Conservation (phyloP, 2,329 filamentous ascomycete genomes). For the Diaporthe sp. region DNA sequence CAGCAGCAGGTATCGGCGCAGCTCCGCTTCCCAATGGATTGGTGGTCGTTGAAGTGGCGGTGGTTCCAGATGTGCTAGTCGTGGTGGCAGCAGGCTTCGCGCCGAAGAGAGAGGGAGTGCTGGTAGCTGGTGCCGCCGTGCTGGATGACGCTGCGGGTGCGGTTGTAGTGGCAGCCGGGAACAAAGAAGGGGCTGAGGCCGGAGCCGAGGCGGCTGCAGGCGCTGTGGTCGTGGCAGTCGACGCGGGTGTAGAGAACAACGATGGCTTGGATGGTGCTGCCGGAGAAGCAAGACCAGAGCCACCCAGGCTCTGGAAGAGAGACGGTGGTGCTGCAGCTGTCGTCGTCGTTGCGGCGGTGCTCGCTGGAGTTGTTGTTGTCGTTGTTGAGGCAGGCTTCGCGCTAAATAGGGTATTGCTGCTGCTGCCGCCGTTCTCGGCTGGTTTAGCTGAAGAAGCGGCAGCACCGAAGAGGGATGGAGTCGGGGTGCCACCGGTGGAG, state of each 20-base stretch:
- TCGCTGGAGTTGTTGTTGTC: slow-evolving; percentile 47
- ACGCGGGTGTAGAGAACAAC: slow-evolving; percentile 45
- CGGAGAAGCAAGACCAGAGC: slow-evolving; percentile 32
- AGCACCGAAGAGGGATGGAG: slow-evolving; percentile 35
- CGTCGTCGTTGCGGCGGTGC: slow-evolving; percentile 32
- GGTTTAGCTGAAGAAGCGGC: slow-evolving; percentile 43
- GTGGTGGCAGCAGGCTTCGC: slow-evolving; percentile 39
- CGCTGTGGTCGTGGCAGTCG: slow-evolving; percentile 41
- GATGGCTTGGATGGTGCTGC: slow-evolving; percentile 42
- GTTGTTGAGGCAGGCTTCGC: slow-evolving; percentile 53
- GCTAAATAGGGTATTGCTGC: slow-evolving; percentile 52
- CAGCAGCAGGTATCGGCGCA: slow-evolving; percentile 15
- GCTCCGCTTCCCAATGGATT: slow-evolving; percentile 6
- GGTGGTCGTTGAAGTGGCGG: slow-evolving; percentile 41
- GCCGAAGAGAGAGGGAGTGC: slow-evolving; percentile 36
- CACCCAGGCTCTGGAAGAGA: slow-evolving; percentile 37
- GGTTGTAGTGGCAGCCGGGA: slow-evolving; percentile 24
- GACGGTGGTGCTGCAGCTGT: slow-evolving; percentile 40
- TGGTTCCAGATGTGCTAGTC: slow-evolving; percentile 22
- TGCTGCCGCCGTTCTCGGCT: slow-evolving; percentile 44
- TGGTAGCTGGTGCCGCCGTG: slow-evolving; percentile 43
- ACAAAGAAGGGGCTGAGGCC: slow-evolving; percentile 24
- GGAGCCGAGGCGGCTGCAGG: slow-evolving; percentile 34
- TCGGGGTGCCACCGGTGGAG: slow-evolving; percentile 19
- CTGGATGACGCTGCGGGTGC: slow-evolving; percentile 44